These are phyloP conservation scores for Diplosphaera chodatii DNA, from an alignment of 139 green algal genomes.

Conservation along the genomic window DNA sequence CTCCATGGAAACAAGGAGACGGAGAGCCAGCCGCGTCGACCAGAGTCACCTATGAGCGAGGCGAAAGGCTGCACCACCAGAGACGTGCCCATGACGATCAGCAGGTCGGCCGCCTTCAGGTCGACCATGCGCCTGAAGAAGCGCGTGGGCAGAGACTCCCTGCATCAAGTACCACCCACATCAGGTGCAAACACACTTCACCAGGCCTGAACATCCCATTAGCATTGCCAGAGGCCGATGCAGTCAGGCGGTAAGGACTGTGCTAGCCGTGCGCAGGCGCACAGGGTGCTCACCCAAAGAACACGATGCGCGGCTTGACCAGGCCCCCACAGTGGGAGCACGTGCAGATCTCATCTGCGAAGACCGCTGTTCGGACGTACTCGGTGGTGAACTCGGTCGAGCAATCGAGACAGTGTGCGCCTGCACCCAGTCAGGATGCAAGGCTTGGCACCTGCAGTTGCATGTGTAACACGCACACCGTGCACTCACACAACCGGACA, in stretches of 20 bases:
- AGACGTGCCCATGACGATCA: conserved; percentile 80
- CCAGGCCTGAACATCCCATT: background rate
- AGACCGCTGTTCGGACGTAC: conserved; percentile 39
- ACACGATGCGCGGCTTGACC: conserved; percentile 86
- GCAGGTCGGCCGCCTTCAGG: conserved; percentile 54
- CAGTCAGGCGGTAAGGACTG: too few relatives aligned
- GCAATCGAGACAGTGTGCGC: conserved; percentile 52
- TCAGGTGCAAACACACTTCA: too few relatives aligned
- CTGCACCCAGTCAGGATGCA: too few relatives aligned
- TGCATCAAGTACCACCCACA: background rate
- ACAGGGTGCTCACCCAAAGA: conserved; percentile 72
- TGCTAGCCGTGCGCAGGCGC: too few relatives aligned
- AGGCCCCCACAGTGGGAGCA: conserved; percentile 49
- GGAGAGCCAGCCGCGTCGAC: too few relatives aligned
- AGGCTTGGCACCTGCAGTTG: too few relatives aligned
- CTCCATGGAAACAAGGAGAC: too few relatives aligned
- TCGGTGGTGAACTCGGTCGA: conserved; percentile 23
- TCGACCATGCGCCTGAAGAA: conserved; percentile 51
- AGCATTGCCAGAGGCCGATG: too few relatives aligned
- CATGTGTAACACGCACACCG: too few relatives aligned
- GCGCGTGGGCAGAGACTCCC: conserved; percentile 57
- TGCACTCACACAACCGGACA: too few relatives aligned
- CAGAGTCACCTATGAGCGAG: conserved; percentile 46
- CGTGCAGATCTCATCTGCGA: conserved; percentile 8
- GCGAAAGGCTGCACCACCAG: conserved; percentile 71